Evolutionary conservation across 441 rosid genomes (phyloP).

Genomic region (Pelargonium cotyledonis): DNA sequence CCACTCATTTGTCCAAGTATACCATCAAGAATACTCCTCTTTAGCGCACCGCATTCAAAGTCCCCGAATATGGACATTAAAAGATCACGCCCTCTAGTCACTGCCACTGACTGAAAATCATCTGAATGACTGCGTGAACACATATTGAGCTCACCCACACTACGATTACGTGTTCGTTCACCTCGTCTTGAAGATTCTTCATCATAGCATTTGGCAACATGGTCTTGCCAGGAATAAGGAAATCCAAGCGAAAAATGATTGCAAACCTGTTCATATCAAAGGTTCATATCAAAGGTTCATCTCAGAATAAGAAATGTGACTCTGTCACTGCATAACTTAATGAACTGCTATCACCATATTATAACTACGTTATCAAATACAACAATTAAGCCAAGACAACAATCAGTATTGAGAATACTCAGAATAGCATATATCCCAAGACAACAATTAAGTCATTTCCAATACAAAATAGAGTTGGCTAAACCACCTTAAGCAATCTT

Average conservation of each 20-base stretch:
- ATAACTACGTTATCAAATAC: no score
- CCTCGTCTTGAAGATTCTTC: constrained; percentile 23
- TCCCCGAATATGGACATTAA: constrained; percentile 22
- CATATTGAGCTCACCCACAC: background rate
- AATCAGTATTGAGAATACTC: no score
- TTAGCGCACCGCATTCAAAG: constrained; percentile 15
- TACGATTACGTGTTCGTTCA: constrained; percentile 7
- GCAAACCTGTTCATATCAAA: constrained; percentile 33
- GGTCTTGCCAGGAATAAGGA: constrained; percentile 52
- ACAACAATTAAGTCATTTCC: no score
- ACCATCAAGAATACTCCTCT: constrained; percentile 20
- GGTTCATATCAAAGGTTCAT: background rate
- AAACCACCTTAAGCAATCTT: no score
- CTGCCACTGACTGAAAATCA: constrained; percentile 22
- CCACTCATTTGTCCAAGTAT: constrained; percentile 17
- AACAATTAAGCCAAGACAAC: no score
- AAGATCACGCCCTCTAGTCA: constrained; percentile 33
- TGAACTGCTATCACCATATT: background rate
- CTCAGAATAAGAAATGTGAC: background rate
- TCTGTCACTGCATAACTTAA: background rate
- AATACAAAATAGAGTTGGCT: no score
- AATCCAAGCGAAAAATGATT: constrained; percentile 48
- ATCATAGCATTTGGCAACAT: constrained; percentile 19
- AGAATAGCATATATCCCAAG: no score
- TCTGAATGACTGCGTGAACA: constrained; percentile 9